These are phyloP conservation scores for Chenopodium album DNA, from an alignment of 148 eudicot genomes.

Conservation along the genomic window DNA sequence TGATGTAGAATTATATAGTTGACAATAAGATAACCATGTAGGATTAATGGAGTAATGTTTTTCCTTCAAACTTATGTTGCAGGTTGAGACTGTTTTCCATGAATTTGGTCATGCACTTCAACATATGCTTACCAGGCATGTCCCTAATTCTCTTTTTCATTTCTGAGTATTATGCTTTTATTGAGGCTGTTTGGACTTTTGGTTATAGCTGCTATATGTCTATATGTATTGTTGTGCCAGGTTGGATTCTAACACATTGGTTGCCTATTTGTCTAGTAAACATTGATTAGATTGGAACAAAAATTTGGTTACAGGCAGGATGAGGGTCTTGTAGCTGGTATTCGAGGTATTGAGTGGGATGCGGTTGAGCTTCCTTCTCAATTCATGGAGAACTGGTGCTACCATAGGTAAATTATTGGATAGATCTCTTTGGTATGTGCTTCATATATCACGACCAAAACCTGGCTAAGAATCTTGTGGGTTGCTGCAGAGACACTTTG, in stretches of 20 bases:
- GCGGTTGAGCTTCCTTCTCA: constrained; percentile 99
- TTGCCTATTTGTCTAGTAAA: not conserved
- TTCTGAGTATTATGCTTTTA: not conserved
- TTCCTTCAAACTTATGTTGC: constrained; percentile 11
- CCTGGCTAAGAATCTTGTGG: constrained; percentile 1
- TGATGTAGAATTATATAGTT: not conserved
- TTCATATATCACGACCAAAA: not conserved
- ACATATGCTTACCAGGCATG: constrained; percentile 81
- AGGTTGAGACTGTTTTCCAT: constrained; percentile 99
- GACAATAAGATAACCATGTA: not conserved
- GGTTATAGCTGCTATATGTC: not conserved
- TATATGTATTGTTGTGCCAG: not conserved
- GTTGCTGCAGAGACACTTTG: constrained; percentile 73
- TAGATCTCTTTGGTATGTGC: not conserved
- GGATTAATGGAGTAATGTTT: not conserved
- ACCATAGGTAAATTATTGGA: constrained; percentile 63
- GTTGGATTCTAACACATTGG: not conserved
- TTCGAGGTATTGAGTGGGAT: constrained; percentile 97
- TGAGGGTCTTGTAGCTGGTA: constrained; percentile 98
- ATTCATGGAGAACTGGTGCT: constrained; percentile 99
- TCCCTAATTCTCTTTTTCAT: not conserved
- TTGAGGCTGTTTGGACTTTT: not conserved
- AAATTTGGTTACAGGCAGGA: constrained; percentile 47
- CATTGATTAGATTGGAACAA: not conserved
- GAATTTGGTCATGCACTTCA: constrained; percentile 99